These are phyloP conservation scores for Phellinidium pouzarii DNA, from an alignment of 1,284 basidiomycete genomes.

Conservation along the genomic window DNA sequence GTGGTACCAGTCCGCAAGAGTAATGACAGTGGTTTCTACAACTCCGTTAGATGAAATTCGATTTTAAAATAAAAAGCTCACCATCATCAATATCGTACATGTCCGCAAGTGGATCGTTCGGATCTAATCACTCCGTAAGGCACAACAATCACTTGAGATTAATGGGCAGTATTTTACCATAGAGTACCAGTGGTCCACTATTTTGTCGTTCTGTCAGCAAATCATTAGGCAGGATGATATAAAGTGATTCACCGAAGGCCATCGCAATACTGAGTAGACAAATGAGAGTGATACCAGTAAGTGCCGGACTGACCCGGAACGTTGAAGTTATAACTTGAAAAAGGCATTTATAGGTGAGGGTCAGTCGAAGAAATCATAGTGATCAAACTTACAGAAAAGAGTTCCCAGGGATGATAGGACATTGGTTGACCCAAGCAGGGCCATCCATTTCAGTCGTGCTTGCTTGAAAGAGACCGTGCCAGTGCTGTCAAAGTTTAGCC, in stretches of 20 bases:
- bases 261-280: slow-evolving; percentile 31
- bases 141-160: neutral
- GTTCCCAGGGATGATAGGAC: slow-evolving; percentile 40
- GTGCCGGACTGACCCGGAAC: slow-evolving; percentile 32
- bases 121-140: slow-evolving; percentile 23
- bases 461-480: slow-evolving; percentile 32
- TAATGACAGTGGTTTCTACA: slow-evolving; percentile 32
- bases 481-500: slow-evolving; percentile 26
- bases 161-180: neutral
- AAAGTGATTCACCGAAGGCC: neutral
- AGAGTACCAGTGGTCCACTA: neutral
- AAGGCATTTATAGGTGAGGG: neutral
- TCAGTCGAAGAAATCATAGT: slow-evolving; percentile 7
- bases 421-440: slow-evolving; percentile 37
- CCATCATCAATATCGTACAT: slow-evolving; percentile 40
- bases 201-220: neutral
- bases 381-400: slow-evolving; percentile 34
- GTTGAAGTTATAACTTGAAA: slow-evolving; percentile 29
- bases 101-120: slow-evolving; percentile 34
- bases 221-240: no score
- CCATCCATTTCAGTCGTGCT: slow-evolving; percentile 32
- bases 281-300: slow-evolving; percentile 38
- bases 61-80: slow-evolving; percentile 21
- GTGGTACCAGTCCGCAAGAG: slow-evolving; percentile 38
- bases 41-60: neutral